phyloP scores from a whole-genome alignment of 257 asterid genomes.

The Salvia miltiorrhiza region DNA sequence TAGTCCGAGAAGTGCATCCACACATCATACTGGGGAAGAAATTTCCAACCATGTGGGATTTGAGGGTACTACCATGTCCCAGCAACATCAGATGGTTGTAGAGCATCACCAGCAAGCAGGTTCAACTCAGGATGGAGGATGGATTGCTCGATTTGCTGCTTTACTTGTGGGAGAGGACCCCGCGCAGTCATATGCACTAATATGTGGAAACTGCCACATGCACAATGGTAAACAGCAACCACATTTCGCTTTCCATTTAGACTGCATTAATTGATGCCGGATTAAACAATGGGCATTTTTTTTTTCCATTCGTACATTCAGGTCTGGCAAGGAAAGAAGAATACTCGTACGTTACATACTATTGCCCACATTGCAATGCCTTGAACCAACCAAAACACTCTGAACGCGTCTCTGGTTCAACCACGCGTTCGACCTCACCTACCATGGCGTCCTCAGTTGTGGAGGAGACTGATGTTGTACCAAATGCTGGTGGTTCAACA shows the following conservation, averaged over 20 bases:
- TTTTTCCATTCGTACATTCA: slow-evolving; percentile 26
- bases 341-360: slow-evolving; percentile 65
- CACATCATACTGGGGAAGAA: slow-evolving; percentile 36
- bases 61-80: slow-evolving; percentile 33
- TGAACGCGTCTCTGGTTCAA: slow-evolving; percentile 31
- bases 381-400: slow-evolving; percentile 57
- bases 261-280: not conserved
- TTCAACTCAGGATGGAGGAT: slow-evolving; percentile 50
- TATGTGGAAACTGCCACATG: slow-evolving; percentile 77
- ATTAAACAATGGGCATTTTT: not conserved
- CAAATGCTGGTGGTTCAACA: slow-evolving; percentile 3
- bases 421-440: slow-evolving; percentile 28
- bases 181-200: slow-evolving; percentile 68
- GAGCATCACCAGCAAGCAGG: slow-evolving; percentile 55
- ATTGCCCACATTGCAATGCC: slow-evolving; percentile 87
- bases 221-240: slow-evolving; percentile 55
- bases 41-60: slow-evolving; percentile 25
- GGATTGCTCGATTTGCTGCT: slow-evolving; percentile 81
- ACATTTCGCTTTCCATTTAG: not conserved
- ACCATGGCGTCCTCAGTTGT: slow-evolving; percentile 18
- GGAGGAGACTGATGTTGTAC: slow-evolving; percentile 23
- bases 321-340: slow-evolving; percentile 95
- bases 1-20: slow-evolving; percentile 22
- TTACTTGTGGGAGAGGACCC: slow-evolving; percentile 89
- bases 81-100: slow-evolving; percentile 54